phyloP scores from a whole-genome alignment of 2,329 filamentous ascomycete genomes.

The Dactylellina haptotyla region DNA sequence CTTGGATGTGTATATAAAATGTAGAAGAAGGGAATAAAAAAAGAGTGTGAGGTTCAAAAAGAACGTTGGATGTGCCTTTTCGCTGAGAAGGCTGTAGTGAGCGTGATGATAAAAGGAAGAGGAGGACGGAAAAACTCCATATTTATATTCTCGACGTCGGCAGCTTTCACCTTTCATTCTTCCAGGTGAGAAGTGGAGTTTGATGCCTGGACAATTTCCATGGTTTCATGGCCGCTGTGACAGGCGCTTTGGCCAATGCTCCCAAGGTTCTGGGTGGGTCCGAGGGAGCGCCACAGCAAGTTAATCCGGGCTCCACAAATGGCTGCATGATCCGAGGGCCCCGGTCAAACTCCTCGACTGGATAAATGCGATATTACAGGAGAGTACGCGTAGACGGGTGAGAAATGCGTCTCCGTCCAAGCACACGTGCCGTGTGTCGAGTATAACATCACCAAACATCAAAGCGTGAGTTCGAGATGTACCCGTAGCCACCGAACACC shows the following conservation, averaged over 20 bases:
- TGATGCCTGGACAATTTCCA: slow-evolving; percentile 16
- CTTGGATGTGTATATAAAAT: slow-evolving; percentile 40
- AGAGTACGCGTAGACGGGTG: not conserved
- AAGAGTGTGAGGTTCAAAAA: slow-evolving; percentile 49
- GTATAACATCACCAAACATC: no score
- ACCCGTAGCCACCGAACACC: no score
- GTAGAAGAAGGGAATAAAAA: slow-evolving; percentile 54
- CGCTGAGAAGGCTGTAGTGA: slow-evolving; percentile 44
- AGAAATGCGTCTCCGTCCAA: no score
- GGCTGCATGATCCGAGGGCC: slow-evolving; percentile 33
- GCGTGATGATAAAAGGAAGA: slow-evolving; percentile 29
- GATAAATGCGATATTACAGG: slow-evolving; percentile 12
- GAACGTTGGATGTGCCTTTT: slow-evolving; percentile 43
- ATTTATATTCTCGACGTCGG: slow-evolving; percentile 35
- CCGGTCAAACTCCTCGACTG: slow-evolving; percentile 29
- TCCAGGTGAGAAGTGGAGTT: slow-evolving; percentile 26
- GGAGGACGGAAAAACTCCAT: not conserved
- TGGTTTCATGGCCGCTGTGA: slow-evolving; percentile 38
- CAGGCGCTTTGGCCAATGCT: slow-evolving; percentile 42
- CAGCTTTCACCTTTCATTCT: slow-evolving; percentile 21
- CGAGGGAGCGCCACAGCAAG: slow-evolving; percentile 33
- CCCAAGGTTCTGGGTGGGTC: slow-evolving; percentile 28
- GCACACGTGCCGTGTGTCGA: no score
- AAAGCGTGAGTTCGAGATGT: no score
- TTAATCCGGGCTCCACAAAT: slow-evolving; percentile 49